phyloP scores from a whole-genome alignment of 768 basidiomycete genomes.

The Coprinopsis marcescibilis region DNA sequence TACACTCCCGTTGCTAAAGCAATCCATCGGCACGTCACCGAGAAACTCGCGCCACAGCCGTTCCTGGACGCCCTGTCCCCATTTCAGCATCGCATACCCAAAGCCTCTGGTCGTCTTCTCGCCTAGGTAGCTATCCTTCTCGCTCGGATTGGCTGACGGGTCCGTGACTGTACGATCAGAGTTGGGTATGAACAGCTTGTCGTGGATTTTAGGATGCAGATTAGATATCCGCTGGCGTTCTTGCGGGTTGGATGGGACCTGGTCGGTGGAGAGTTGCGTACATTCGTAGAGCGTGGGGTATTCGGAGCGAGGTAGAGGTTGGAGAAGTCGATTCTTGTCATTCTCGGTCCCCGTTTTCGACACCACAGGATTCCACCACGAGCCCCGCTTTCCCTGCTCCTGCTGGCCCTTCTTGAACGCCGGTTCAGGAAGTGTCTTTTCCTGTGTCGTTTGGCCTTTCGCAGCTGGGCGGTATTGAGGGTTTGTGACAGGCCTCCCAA shows the following conservation, averaged over 20 bases:
- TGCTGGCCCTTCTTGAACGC: background rate
- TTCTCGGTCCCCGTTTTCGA: background rate
- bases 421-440: background rate
- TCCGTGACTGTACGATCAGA: constrained; percentile 24
- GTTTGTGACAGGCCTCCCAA: constrained; percentile 31
- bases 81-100: constrained; percentile 40
- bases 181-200: constrained; percentile 12
- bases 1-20: background rate
- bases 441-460: background rate
- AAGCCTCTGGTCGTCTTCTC: constrained; percentile 34
- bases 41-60: constrained; percentile 30
- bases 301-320: background rate
- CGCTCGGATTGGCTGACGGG: too few species aligned
- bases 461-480: background rate
- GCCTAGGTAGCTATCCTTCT: constrained; percentile 6
- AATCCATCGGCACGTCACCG: constrained; percentile 17
- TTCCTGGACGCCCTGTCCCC: constrained; percentile 31
- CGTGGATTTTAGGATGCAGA: constrained; percentile 21
- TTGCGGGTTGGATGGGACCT: constrained; percentile 26
- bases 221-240: constrained; percentile 27
- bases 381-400: background rate
- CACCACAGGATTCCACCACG: background rate
- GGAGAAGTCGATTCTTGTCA: background rate
- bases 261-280: constrained; percentile 34
- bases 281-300: constrained; percentile 26